phyloP scores from a whole-genome alignment of 164 flowering plant genomes.

The Tetracentron sinense region DNA sequence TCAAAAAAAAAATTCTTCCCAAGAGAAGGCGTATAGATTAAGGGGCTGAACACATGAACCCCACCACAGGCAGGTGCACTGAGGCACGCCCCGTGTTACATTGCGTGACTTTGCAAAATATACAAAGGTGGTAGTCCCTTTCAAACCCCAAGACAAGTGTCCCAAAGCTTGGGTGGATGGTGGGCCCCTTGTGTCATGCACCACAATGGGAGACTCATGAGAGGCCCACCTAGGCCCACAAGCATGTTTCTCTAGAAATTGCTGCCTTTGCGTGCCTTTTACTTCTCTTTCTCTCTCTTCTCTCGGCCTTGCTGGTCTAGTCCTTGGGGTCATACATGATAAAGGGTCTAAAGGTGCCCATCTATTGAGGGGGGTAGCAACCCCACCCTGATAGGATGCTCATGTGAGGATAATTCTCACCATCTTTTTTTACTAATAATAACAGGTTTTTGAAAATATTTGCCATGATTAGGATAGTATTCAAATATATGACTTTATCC shows the following conservation, averaged over 20 bases:
- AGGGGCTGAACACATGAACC: no score
- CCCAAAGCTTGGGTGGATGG: conserved; percentile 19
- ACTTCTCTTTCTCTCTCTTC: conserved; percentile 9
- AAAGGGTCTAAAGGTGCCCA: conserved; percentile 21
- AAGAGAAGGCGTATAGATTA: no score
- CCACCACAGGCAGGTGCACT: conserved; percentile 23
- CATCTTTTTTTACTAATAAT: conserved; percentile 18
- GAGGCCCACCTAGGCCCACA: conserved; percentile 2
- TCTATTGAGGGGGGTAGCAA: neutral
- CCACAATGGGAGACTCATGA: neutral
- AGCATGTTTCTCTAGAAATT: neutral
- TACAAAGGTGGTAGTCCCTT: conserved; percentile 31
- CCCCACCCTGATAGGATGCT: conserved; percentile 8
- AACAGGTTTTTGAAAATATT: conserved; percentile 13
- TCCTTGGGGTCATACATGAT: conserved; percentile 19
- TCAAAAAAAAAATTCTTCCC: no score
- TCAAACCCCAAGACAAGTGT: conserved; percentile 23
- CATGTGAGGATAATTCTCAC: conserved; percentile 15
- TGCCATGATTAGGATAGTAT: conserved; percentile 28
- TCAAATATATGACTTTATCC: no score
- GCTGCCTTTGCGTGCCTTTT: conserved; percentile 18
- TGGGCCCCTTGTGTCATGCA: conserved; percentile 34
- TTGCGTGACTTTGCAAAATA: conserved; percentile 43
- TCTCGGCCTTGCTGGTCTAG: neutral
- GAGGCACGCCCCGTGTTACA: conserved; percentile 19